Percentiles rank a stretch among this genome's conserved stretches.
phyloP scores from a whole-genome alignment of 305 asterid species.

The Rubia peregrina region DNA sequence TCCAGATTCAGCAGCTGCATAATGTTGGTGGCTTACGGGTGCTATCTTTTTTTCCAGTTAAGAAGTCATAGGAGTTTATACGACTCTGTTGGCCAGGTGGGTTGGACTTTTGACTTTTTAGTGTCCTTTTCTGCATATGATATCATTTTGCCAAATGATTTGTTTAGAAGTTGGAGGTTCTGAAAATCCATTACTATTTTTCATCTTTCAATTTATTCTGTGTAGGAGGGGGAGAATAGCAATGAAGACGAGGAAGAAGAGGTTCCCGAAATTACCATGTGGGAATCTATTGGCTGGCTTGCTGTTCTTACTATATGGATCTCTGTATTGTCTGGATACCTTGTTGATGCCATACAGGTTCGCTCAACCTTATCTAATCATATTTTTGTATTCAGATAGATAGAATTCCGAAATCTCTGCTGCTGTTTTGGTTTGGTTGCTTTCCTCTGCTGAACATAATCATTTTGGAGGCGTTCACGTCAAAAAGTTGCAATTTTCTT shows the following conservation, averaged over 20 bases:
- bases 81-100: slow-evolving; percentile 53
- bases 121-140: not conserved
- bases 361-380: not conserved
- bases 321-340: slow-evolving; percentile 88
- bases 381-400: not conserved
- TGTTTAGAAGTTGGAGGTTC: not conserved
- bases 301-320: slow-evolving; percentile 81
- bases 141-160: slow-evolving; percentile 3
- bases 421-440: not conserved
- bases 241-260: slow-evolving; percentile 62
- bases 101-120: slow-evolving; percentile 9
- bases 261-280: slow-evolving; percentile 65
- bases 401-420: not conserved
- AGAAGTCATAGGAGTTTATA: slow-evolving; percentile 59
- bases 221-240: slow-evolving; percentile 48
- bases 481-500: not conserved
- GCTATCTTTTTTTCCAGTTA: slow-evolving; percentile 95
- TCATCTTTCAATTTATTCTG: slow-evolving; percentile 1
- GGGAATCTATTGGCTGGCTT: slow-evolving; percentile 96
- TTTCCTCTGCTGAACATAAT: not conserved
- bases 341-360: slow-evolving; percentile 63
- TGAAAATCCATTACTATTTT: not conserved
- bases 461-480: not conserved
- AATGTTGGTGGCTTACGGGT: slow-evolving; percentile 88
- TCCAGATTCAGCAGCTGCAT: slow-evolving; percentile 96